A percentile compares a stretch with the other conserved stretches of the same genome.
Conservation (phyloP, 2,329 filamentous ascomycete species). For the Plectosphaerella cucumerina region DNA sequence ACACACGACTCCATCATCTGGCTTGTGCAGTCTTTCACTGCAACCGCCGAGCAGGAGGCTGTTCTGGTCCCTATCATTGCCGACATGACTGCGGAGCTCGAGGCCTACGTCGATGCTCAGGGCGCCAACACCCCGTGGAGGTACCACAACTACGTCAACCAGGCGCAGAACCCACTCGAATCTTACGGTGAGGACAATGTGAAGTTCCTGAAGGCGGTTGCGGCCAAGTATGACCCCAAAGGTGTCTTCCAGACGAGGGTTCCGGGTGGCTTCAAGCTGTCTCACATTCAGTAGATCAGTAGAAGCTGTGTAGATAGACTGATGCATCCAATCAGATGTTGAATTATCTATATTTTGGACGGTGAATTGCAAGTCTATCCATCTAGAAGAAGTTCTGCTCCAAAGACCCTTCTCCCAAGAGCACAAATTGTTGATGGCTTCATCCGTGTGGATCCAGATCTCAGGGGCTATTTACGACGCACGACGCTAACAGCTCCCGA, state of each 20-base stretch:
- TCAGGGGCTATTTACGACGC: too few species aligned
- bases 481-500: too few species aligned
- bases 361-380: too few species aligned
- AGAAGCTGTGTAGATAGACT: too few species aligned
- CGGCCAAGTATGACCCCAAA: conserved; percentile 12
- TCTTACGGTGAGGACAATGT: conserved; percentile 5
- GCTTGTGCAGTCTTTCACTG: neutral
- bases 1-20: conserved; percentile 4
- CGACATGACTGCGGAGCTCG: conserved; percentile 1
- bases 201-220: conserved; percentile 2
- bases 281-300: neutral
- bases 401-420: too few species aligned
- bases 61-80: neutral
- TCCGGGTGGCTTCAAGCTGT: conserved; percentile 4
- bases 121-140: conserved; percentile 6
- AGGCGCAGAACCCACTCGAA: conserved; percentile 2
- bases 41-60: neutral
- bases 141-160: conserved; percentile 8
- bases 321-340: too few species aligned
- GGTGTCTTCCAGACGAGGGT: conserved; percentile 17
- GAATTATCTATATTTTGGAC: too few species aligned
- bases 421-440: too few species aligned
- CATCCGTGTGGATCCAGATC: too few species aligned
- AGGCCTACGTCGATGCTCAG: neutral
- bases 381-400: too few species aligned